Evolutionary conservation across 208 protist genomes (phyloP).

Genomic region (Leishmania tropica): DNA sequence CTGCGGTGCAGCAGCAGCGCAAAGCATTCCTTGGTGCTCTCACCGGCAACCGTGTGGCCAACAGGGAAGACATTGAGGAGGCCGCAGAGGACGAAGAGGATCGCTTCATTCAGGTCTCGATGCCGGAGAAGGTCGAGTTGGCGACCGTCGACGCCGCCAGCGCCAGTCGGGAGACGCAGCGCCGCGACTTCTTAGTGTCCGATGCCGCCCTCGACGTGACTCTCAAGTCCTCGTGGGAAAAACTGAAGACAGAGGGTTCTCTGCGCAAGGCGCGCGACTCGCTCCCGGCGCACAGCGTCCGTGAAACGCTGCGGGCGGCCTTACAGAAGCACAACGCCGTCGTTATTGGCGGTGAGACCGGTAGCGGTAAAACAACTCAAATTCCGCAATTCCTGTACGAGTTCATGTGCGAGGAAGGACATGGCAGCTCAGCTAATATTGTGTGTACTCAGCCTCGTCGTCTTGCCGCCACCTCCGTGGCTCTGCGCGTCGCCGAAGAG

Average conservation of each 20-base stretch:
- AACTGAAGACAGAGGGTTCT: conserved; percentile 50
- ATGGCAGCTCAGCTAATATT: conserved; percentile 89
- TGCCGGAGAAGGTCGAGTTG: conserved; percentile 74
- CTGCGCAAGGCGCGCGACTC: conserved; percentile 50
- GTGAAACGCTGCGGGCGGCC: conserved; percentile 64
- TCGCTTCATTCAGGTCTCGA: conserved; percentile 45
- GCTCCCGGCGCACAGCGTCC: conserved; percentile 76
- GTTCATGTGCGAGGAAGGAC: conserved; percentile 87
- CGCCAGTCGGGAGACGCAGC: conserved; percentile 31
- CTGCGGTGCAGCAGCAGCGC: conserved; percentile 54
- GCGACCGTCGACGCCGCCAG: conserved; percentile 53
- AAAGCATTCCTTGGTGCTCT: conserved; percentile 73
- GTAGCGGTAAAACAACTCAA: conserved; percentile 98
- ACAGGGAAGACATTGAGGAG: conserved; percentile 1
- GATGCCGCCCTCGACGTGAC: conserved; percentile 41
- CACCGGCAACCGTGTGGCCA: conserved; percentile 30
- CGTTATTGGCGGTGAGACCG: conserved; percentile 97
- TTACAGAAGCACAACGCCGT: conserved; percentile 86
- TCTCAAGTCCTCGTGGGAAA: conserved; percentile 65
- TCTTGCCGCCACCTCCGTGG: conserved; percentile 94
- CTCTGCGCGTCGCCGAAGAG: conserved; percentile 93
- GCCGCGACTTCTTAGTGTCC: conserved; percentile 49
- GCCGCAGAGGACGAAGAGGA: conserved; percentile 47
- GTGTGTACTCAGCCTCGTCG: conserved; percentile 95
- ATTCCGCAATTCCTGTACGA: conserved; percentile 97